phyloP scores from a whole-genome alignment of 495 filamentous ascomycete genomes.

The Penicillium waksmanii region DNA sequence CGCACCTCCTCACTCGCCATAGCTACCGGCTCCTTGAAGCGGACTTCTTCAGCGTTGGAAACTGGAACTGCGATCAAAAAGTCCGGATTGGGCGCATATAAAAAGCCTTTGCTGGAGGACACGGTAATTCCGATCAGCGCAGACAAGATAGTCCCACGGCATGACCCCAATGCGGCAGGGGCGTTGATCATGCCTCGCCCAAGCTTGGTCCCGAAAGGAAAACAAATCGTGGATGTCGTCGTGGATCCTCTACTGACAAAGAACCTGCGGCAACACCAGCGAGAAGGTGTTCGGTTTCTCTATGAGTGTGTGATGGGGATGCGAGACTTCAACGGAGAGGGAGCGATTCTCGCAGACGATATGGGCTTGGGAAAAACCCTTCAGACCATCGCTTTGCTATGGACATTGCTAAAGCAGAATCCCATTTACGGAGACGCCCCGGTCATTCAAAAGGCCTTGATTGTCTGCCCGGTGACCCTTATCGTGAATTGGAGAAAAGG shows the following conservation, averaged over 20 bases:
- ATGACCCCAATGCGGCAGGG: constrained; percentile 63
- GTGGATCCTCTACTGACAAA: constrained; percentile 72
- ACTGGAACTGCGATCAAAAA: constrained; percentile 29
- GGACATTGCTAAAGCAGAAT: constrained; percentile 83
- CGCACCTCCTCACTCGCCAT: constrained; percentile 8
- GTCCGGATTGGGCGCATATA: constrained; percentile 51
- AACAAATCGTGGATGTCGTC: constrained; percentile 77
- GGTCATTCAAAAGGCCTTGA: constrained; percentile 76
- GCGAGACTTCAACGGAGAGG: constrained; percentile 69
- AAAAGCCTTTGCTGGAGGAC: constrained; percentile 61
- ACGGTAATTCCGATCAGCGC: constrained; percentile 50
- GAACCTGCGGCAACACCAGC: constrained; percentile 73
- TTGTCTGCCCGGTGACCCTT: constrained; percentile 80
- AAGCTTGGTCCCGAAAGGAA: constrained; percentile 58
- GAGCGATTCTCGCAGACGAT: constrained; percentile 79
- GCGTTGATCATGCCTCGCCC: constrained; percentile 75
- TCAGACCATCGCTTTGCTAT: constrained; percentile 77
- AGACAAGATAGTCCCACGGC: constrained; percentile 60
- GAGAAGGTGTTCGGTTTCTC: constrained; percentile 75
- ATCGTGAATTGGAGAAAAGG: constrained; percentile 82
- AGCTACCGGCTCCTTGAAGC: constrained; percentile 24
- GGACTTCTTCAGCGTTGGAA: constrained; percentile 18
- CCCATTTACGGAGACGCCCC: constrained; percentile 64
- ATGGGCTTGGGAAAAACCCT: constrained; percentile 84
- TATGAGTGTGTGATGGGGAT: constrained; percentile 89